Conservation (phyloP, 1,284 basidiomycete genomes). For the Veloboletus limbatus region DNA sequence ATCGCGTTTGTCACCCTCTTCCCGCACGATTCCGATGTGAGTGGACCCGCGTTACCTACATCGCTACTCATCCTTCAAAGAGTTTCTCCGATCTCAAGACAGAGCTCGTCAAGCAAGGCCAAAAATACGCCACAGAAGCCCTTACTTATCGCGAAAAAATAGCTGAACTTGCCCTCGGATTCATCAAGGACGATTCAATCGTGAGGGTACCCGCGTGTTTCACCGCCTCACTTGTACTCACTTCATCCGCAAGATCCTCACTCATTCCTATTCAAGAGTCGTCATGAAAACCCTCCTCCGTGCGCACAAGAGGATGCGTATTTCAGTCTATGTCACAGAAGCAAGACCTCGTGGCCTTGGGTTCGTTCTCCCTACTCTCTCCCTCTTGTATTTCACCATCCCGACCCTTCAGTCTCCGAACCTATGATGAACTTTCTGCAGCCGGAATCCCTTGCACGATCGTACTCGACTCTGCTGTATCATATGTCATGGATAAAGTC, state of each 20-base stretch:
- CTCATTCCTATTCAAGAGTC: conserved; percentile 94
- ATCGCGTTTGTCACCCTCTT: conserved; percentile 84
- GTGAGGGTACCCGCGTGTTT: conserved; percentile 45
- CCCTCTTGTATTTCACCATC: conserved; percentile 7
- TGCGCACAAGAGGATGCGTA: conserved; percentile 87
- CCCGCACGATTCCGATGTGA: conserved; percentile 77
- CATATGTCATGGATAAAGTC: conserved; percentile 94
- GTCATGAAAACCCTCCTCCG: conserved; percentile 91
- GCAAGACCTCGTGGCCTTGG: conserved; percentile 83
- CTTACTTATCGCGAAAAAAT: conserved; percentile 88
- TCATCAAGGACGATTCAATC: conserved; percentile 92
- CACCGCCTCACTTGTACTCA: conserved; percentile 20
- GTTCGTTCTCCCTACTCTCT: conserved; percentile 40
- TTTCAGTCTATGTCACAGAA: conserved; percentile 98
- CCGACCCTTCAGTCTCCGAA: conserved; percentile 67
- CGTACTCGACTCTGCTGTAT: conserved; percentile 94
- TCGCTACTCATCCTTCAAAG: conserved; percentile 37
- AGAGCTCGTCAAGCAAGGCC: conserved; percentile 76
- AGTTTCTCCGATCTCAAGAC: conserved; percentile 80
- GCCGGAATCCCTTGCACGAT: conserved; percentile 94
- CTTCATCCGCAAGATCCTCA: conserved; percentile 68
- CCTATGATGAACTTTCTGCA: conserved; percentile 79
- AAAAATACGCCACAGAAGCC: conserved; percentile 76
- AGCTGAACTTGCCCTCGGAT: conserved; percentile 83
- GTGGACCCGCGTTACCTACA: conserved; percentile 28